Conservation (phyloP, 805 yeast genomes). For the Wickerhamiella parazyma region DNA sequence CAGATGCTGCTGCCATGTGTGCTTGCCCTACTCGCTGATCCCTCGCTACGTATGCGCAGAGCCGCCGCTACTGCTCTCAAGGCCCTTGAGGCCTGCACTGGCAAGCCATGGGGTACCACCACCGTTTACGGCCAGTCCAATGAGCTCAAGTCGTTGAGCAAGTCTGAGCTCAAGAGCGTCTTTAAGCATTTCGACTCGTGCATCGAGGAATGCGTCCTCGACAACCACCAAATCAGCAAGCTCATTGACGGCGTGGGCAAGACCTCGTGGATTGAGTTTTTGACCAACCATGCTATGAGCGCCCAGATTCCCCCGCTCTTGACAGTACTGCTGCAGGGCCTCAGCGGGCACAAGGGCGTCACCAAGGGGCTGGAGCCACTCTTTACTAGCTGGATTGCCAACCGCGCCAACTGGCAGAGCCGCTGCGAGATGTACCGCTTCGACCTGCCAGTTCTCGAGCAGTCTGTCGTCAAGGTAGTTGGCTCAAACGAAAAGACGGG, state of each 20-base stretch:
- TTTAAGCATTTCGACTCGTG: constrained; percentile 28
- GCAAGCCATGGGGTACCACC: constrained; percentile 25
- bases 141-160: constrained; percentile 26
- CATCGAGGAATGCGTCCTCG: constrained; percentile 36
- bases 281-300: constrained; percentile 20
- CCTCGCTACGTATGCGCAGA: constrained; percentile 24
- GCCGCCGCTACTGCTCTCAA: constrained; percentile 20
- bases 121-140: constrained; percentile 37
- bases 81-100: constrained; percentile 3
- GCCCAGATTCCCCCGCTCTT: constrained; percentile 45
- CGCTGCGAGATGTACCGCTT: constrained; percentile 37
- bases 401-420: constrained; percentile 34
- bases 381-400: constrained; percentile 32
- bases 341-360: constrained; percentile 29
- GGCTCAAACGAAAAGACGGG: constrained; percentile 51
- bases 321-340: constrained; percentile 32
- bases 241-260: constrained; percentile 25
- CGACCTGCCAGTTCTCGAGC: constrained; percentile 43
- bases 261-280: constrained; percentile 20
- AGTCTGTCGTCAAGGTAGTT: constrained; percentile 42
- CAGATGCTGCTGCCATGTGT: constrained; percentile 26
- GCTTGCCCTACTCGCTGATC: constrained; percentile 24
- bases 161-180: constrained; percentile 46
- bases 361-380: constrained; percentile 33
- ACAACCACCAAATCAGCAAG: constrained; percentile 30